A percentile compares a stretch with the other conserved stretches of the same genome.
These are phyloP conservation scores for Fermentozyma sake DNA, from an alignment of 1,139 yeast genomes.

Conservation along the genomic window DNA sequence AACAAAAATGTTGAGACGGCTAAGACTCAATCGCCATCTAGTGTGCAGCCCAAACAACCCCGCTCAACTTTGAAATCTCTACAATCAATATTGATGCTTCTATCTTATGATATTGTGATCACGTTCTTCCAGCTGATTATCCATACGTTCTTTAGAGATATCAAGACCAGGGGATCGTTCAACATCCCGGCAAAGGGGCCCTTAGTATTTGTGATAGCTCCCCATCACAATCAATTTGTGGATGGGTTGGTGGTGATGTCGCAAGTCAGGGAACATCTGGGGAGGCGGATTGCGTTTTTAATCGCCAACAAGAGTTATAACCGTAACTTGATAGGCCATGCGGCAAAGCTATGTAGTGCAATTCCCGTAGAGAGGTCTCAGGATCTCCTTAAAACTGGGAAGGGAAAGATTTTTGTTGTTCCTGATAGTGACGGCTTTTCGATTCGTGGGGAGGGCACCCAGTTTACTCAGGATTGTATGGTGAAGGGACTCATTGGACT, in stretches of 20 bases:
- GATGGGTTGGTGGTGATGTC: conserved; percentile 42
- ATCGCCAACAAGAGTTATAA: conserved; percentile 17
- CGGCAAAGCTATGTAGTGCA: conserved; percentile 55
- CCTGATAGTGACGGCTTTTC: conserved; percentile 26
- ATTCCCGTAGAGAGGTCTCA: conserved; percentile 76
- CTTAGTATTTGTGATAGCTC: conserved; percentile 42
- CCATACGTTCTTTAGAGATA: conserved; percentile 43
- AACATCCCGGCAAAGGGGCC: conserved; percentile 39
- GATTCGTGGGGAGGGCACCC: conserved; percentile 47
- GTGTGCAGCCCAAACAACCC: no score
- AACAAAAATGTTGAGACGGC: no score
- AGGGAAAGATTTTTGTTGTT: conserved; percentile 44
- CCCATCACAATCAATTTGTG: conserved; percentile 44
- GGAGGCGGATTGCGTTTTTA: conserved; percentile 29
- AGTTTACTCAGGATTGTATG: conserved; percentile 42
- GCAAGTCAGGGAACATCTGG: conserved; percentile 28
- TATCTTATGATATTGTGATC: conserved; percentile 29
- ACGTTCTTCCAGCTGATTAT: conserved; percentile 33
- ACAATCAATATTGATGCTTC: no score
- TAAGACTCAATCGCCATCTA: no score
- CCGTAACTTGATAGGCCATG: conserved; percentile 39
- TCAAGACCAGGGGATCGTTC: conserved; percentile 36
- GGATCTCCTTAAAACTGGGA: conserved; percentile 47
- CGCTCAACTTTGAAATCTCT: no score
- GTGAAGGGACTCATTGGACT: conserved; percentile 59